Evolutionary conservation across 495 filamentous ascomycete genomes (phyloP), one percentile per base, ranked within the genome.

Genomic region (Aspergillus indologenus): DNA sequence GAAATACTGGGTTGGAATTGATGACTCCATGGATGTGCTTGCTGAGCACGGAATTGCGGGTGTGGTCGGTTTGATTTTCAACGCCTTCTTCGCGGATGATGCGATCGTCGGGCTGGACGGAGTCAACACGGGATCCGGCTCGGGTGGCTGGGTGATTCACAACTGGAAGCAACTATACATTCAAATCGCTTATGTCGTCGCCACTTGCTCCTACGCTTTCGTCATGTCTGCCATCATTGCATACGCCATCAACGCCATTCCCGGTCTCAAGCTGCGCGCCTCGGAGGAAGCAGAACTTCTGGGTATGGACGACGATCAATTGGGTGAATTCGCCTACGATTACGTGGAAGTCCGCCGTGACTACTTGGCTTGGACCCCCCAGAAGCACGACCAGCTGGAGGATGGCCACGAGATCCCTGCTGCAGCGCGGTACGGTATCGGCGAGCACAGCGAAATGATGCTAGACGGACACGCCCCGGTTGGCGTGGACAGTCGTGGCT

Each of bases 321-420:
- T 97, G 34, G 94, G 94, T 68, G 94, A 98, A 74, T 98, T 98
- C 69, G 95, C 94, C 7, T 98, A 98, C 78, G 94, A 98, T 75
- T 98, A 98, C 72, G 94, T 98, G 64, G 94, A 98, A 80, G 94
- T 98, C 60, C 87, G 94, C 57, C 86, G 94, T 59, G 94, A 98
- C 71, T 98, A 96, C 79, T 84, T 97, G 17, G 94, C 94, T 47
- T 98, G 94, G 94, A 96, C 91, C 5, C 93, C 94, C 0, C 89
- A 90, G 57, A 90, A 90, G 71, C 68, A 75, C 42, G 85, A 89
- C 34, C 87, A 87, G 61, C 80, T 79, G 17, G 67, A 74, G 34
- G 81, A 81, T 49, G 83, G 87, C 45, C 81, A 87, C 65, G 76
- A 87, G 60, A 83, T 88, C 59, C 80, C 86, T 1, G 79, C 85